A percentile compares a stretch with the other conserved stretches of the same genome.
phyloP scores from a whole-genome alignment of 352 stramenopile genomes.

The Globisporangium polare region DNA sequence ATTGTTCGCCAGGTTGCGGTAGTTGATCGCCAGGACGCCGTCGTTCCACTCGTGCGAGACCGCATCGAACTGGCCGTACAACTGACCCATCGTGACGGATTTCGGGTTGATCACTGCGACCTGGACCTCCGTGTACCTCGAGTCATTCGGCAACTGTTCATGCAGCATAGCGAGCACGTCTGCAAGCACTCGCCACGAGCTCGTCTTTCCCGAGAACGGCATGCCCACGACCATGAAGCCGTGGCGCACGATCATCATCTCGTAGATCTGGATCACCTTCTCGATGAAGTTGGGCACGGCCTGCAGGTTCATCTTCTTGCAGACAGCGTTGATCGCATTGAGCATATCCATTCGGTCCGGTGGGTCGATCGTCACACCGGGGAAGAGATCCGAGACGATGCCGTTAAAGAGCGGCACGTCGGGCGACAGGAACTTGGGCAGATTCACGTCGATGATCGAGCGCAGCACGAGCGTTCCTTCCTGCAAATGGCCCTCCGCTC shows the following conservation, averaged over 20 bases:
- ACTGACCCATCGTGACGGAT: conserved; percentile 90
- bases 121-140: conserved; percentile 72
- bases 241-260: conserved; percentile 96
- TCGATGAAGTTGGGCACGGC: conserved; percentile 88
- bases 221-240: conserved; percentile 96
- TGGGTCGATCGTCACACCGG: conserved; percentile 86
- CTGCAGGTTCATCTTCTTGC: conserved; percentile 81
- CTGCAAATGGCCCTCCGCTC: conserved; percentile 67
- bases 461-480: conserved; percentile 89
- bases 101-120: conserved; percentile 92
- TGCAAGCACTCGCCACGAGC: conserved; percentile 86
- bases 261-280: conserved; percentile 95
- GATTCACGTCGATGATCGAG: conserved; percentile 94
- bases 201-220: conserved; percentile 93
- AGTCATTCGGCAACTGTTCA: conserved; percentile 52
- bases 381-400: conserved; percentile 93
- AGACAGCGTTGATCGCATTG: conserved; percentile 74
- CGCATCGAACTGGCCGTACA: conserved; percentile 94
- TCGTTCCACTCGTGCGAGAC: conserved; percentile 95
- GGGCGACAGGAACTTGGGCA: conserved; percentile 92
- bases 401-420: conserved; percentile 94
- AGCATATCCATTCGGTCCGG: conserved; percentile 87
- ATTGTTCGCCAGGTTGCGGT: conserved; percentile 79
- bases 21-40: conserved; percentile 92
- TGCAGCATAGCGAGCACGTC: conserved; percentile 86